A percentile compares a stretch with the other conserved stretches of the same genome.
phyloP scores from a whole-genome alignment of 106 monocot genomes.

The Agapanthus africanus region DNA sequence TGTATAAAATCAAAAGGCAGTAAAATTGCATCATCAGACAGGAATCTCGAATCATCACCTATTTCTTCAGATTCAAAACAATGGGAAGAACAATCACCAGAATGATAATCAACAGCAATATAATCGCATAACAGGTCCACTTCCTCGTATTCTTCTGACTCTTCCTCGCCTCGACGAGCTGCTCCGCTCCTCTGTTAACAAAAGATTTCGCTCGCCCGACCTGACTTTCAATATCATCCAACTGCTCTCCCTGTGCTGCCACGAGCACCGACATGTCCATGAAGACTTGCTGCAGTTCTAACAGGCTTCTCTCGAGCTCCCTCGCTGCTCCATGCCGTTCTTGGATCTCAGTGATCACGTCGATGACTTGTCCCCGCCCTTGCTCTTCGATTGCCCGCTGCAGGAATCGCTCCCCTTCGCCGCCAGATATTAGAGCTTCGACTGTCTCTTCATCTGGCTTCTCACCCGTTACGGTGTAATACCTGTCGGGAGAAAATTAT shows the following conservation, averaged over 20 bases:
- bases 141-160: slow-evolving; percentile 44
- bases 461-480: slow-evolving; percentile 76
- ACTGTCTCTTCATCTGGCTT: slow-evolving; percentile 47
- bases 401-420: slow-evolving; percentile 68
- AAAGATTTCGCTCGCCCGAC: slow-evolving; percentile 55
- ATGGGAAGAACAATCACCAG: slow-evolving; percentile 48
- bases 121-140: slow-evolving; percentile 47
- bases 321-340: slow-evolving; percentile 59
- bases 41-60: no score
- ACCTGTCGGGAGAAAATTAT: background rate
- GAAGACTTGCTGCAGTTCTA: slow-evolving; percentile 89
- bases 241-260: slow-evolving; percentile 76
- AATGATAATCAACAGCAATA: slow-evolving; percentile 26
- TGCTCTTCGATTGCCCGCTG: slow-evolving; percentile 57
- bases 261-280: slow-evolving; percentile 88
- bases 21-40: no score
- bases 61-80: no score
- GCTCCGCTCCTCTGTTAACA: slow-evolving; percentile 43
- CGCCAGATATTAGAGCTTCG: slow-evolving; percentile 43
- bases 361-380: slow-evolving; percentile 53
- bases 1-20: no score
- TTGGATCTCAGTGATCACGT: slow-evolving; percentile 55
- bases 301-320: slow-evolving; percentile 61
- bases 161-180: slow-evolving; percentile 44
- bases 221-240: slow-evolving; percentile 77